Percentiles rank a stretch among this genome's conserved stretches.
These are phyloP conservation scores for Mycena floridula DNA, from an alignment of 768 basidiomycete species.

Conservation along the genomic window DNA sequence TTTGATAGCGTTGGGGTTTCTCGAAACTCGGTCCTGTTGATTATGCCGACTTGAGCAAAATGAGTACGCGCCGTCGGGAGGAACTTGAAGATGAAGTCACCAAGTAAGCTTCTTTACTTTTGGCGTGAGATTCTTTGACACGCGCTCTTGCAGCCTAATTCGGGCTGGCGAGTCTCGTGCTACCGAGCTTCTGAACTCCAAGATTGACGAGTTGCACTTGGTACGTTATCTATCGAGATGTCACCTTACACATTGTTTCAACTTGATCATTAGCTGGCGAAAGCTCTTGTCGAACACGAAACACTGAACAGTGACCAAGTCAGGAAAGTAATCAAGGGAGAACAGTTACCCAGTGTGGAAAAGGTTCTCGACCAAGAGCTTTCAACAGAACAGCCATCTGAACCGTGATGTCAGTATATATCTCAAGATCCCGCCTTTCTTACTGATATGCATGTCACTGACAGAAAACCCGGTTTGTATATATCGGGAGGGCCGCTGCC, in stretches of 20 bases:
- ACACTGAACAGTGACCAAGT: conserved; percentile 88
- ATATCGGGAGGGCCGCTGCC: too few relatives aligned
- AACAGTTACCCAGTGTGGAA: conserved; percentile 65
- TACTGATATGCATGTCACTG: too few relatives aligned
- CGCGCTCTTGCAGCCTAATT: conserved; percentile 41
- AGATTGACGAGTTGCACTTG: conserved; percentile 70
- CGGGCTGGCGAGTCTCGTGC: conserved; percentile 67
- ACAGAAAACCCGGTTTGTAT: too few relatives aligned
- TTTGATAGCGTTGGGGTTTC: conserved; percentile 58
- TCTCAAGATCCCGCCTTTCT: too few relatives aligned
- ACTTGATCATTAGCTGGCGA: conserved; percentile 57
- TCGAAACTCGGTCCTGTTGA: conserved; percentile 83
- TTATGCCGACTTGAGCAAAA: conserved; percentile 66
- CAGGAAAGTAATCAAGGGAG: conserved; percentile 75
- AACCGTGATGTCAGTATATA: too few relatives aligned
- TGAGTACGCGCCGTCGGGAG: conserved; percentile 73
- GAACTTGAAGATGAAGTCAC: conserved; percentile 87
- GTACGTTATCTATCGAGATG: conserved; percentile 31
- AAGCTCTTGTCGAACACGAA: conserved; percentile 92
- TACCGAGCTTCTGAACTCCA: conserved; percentile 53
- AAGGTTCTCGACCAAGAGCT: conserved; percentile 61
- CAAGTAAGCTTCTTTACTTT: conserved; percentile 42
- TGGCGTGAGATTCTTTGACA: conserved; percentile 7
- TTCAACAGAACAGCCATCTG: too few relatives aligned
- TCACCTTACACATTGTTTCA: not conserved